A percentile compares a stretch with the other conserved stretches of the same genome.
Conservation (phyloP, 2,329 filamentous ascomycete species). For the Aspergillus aculeatus region DNA sequence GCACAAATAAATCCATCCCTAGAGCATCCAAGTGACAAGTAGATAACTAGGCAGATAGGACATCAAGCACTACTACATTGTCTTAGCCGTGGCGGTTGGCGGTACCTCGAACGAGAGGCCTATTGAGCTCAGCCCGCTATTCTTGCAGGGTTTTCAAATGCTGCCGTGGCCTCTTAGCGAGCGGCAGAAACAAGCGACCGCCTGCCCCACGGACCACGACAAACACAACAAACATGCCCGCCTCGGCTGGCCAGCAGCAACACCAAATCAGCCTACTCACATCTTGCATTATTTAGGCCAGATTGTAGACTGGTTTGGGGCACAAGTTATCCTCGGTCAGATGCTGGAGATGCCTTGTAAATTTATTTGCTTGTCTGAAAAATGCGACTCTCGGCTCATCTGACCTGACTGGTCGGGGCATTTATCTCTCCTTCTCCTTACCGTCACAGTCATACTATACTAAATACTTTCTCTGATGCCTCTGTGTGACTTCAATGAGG, state of each 20-base stretch:
- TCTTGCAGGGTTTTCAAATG: background rate
- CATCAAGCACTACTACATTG: background rate
- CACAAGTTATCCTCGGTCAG: background rate
- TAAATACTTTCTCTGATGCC: too few species aligned
- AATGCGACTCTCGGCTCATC: background rate
- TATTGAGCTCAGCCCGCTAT: background rate
- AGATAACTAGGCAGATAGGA: background rate
- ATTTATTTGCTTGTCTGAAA: rapidly evolving
- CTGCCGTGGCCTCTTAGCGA: background rate
- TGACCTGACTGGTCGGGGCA: background rate
- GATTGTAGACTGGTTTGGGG: background rate
- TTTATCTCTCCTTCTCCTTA: background rate
- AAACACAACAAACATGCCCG: background rate
- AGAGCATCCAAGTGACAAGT: background rate
- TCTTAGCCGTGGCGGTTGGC: background rate
- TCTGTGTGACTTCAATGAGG: too few species aligned
- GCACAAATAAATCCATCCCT: background rate
- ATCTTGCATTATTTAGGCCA: background rate
- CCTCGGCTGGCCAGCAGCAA: background rate
- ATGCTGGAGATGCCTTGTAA: background rate
- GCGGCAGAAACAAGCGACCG: background rate
- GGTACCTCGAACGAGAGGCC: background rate
- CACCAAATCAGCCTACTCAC: background rate
- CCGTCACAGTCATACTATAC: too few species aligned
- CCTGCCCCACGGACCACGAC: background rate